A percentile compares a stretch with the other conserved stretches of the same genome.
phyloP scores from a whole-genome alignment of 257 asterid genomes.

The Cordia subcordata region DNA sequence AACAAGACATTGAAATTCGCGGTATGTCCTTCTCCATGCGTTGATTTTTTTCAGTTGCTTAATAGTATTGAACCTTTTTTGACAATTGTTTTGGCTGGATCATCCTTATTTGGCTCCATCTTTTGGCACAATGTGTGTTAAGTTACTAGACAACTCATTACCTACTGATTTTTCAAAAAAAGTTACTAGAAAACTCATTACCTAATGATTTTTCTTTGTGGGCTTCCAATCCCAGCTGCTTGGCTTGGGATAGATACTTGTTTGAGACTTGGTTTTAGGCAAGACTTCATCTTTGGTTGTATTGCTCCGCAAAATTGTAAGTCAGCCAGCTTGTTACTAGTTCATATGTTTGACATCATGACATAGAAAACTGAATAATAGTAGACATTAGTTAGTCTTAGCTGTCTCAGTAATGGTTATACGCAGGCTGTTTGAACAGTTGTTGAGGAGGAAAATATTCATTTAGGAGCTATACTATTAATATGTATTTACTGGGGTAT shows the following conservation, averaged over 20 bases:
- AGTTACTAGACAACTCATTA: too few relatives aligned
- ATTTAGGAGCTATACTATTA: too few relatives aligned
- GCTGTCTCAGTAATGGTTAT: constrained; percentile 1
- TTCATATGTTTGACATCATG: constrained; percentile 5
- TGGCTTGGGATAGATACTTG: too few relatives aligned
- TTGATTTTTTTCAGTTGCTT: constrained; percentile 15
- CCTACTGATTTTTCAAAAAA: too few relatives aligned
- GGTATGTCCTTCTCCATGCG: constrained; percentile 33
- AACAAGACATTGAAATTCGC: constrained; percentile 75
- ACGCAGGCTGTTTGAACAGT: constrained; percentile 25
- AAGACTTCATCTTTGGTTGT: neutral
- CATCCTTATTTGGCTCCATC: too few relatives aligned
- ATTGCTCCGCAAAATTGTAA: constrained; percentile 1
- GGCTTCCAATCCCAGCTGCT: too few relatives aligned
- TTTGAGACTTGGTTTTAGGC: too few relatives aligned
- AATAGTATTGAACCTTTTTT: constrained; percentile 9
- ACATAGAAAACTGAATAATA: constrained; percentile 4
- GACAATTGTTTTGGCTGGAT: too few relatives aligned
- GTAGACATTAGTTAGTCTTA: neutral
- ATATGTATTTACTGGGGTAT: too few relatives aligned
- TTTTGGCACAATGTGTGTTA: too few relatives aligned
- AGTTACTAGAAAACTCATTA: too few relatives aligned
- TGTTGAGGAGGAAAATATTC: constrained; percentile 27
- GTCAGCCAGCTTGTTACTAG: constrained; percentile 1
- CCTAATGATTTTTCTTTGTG: too few relatives aligned